A percentile compares a stretch with the other conserved stretches of the same genome.
These are phyloP conservation scores for Salvia sclarea DNA, from an alignment of 305 asterid genomes.

Conservation along the genomic window DNA sequence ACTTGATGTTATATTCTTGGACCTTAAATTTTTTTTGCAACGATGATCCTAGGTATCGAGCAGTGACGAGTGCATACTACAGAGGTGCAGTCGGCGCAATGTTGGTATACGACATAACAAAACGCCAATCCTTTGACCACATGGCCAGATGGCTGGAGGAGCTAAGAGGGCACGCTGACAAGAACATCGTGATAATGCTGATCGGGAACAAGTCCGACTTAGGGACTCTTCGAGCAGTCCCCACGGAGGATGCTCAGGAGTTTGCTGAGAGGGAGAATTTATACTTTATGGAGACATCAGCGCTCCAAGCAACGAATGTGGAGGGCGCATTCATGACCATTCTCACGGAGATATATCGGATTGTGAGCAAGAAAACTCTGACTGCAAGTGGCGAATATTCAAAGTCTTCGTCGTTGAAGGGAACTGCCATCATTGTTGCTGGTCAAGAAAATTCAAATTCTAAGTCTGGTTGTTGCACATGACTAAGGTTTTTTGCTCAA, in stretches of 20 bases:
- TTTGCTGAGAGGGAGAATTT: constrained; percentile 78
- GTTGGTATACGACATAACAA: constrained; percentile 71
- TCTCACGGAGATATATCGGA: constrained; percentile 55
- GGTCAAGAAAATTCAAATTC: constrained; percentile 43
- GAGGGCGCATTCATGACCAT: constrained; percentile 62
- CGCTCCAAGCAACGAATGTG: constrained; percentile 70
- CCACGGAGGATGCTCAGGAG: constrained; percentile 76
- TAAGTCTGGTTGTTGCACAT: constrained; percentile 58
- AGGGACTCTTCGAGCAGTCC: constrained; percentile 72
- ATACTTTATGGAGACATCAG: constrained; percentile 81
- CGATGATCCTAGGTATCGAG: constrained; percentile 55
- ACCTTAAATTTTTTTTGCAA: background rate
- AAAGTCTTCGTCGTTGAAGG: constrained; percentile 50
- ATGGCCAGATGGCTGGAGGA: constrained; percentile 84
- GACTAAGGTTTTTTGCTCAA: constrained; percentile 5
- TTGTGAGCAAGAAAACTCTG: constrained; percentile 58
- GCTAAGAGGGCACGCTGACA: constrained; percentile 69
- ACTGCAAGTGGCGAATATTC: constrained; percentile 41
- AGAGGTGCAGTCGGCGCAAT: constrained; percentile 84
- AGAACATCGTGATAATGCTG: constrained; percentile 72
- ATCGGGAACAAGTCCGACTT: constrained; percentile 74
- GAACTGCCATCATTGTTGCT: constrained; percentile 57
- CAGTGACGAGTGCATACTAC: constrained; percentile 80
- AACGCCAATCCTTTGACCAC: constrained; percentile 75
- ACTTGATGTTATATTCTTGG: background rate